Evolutionary conservation across 768 basidiomycete species (phyloP).

Genomic region (Gloeopeniophorella convolvens): DNA sequence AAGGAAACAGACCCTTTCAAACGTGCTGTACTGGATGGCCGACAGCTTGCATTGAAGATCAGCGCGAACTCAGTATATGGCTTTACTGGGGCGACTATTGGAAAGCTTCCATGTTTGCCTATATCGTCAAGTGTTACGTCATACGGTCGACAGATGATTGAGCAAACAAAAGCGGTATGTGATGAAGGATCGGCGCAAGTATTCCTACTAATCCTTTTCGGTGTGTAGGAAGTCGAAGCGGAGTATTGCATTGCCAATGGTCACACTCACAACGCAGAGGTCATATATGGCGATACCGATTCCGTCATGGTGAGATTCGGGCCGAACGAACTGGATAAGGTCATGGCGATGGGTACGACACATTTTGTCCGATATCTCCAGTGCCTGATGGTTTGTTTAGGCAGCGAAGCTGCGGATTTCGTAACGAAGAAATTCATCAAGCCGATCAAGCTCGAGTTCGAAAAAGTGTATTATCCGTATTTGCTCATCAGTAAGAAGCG

Average conservation of each 20-base stretch:
- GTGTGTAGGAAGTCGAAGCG: slow-evolving; percentile 72
- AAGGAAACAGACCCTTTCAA: slow-evolving; percentile 96
- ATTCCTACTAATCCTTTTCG: not conserved
- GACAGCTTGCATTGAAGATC: slow-evolving; percentile 97
- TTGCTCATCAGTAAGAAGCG: slow-evolving; percentile 97
- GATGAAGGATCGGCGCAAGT: not conserved
- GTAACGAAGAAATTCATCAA: slow-evolving; percentile 89
- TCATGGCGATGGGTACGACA: slow-evolving; percentile 81
- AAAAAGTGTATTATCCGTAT: slow-evolving; percentile 99
- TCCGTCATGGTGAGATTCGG: slow-evolving; percentile 99
- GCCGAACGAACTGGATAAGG: slow-evolving; percentile 73
- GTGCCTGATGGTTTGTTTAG: slow-evolving; percentile 34
- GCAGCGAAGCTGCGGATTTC: slow-evolving; percentile 85
- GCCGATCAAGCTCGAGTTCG: slow-evolving; percentile 98
- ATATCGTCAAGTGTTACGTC: slow-evolving; percentile 95
- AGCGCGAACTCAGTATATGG: slow-evolving; percentile 99
- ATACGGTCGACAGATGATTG: slow-evolving; percentile 99
- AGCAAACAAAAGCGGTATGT: slow-evolving; percentile 82
- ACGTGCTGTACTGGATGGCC: slow-evolving; percentile 93
- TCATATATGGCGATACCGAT: slow-evolving; percentile 98
- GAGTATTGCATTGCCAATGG: slow-evolving; percentile 85
- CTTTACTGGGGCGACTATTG: slow-evolving; percentile 96
- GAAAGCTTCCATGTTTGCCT: slow-evolving; percentile 90
- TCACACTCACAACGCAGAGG: slow-evolving; percentile 78
- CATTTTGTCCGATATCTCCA: not conserved